phyloP scores from a whole-genome alignment of 2,329 filamentous ascomycete species.

The Sporothrix pallida region DNA sequence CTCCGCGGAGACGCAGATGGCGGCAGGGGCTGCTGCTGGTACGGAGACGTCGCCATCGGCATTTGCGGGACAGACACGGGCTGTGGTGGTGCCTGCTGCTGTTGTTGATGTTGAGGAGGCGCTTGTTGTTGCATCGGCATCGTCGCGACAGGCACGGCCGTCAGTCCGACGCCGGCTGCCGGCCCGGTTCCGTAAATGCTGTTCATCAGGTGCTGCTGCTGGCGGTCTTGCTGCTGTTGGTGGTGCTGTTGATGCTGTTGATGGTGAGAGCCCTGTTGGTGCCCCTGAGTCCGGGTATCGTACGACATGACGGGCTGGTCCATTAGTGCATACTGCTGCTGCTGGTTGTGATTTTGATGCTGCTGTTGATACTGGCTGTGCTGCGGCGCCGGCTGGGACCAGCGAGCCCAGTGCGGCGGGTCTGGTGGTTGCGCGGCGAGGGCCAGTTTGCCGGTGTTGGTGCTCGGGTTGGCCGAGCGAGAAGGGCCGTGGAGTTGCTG shows the following conservation, averaged over 20 bases:
- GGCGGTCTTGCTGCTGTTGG: slow-evolving; percentile 22
- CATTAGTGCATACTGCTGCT: slow-evolving; percentile 55
- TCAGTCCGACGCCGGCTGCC: neutral
- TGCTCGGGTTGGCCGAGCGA: slow-evolving; percentile 29
- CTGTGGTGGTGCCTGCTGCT: neutral
- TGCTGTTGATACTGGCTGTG: neutral
- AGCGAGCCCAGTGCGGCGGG: slow-evolving; percentile 60
- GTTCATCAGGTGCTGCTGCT: slow-evolving; percentile 11
- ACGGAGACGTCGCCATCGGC: slow-evolving; percentile 22
- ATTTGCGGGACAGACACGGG: neutral
- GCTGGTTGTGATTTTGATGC: slow-evolving; percentile 1
- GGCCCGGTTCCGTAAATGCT: slow-evolving; percentile 4
- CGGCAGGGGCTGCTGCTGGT: slow-evolving; percentile 18
- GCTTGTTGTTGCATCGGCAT: neutral
- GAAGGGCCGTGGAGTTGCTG: neutral
- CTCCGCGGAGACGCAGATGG: neutral
- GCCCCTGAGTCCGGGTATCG: slow-evolving; percentile 48
- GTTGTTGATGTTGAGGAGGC: neutral
- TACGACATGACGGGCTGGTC: slow-evolving; percentile 56
- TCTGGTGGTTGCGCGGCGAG: slow-evolving; percentile 54
- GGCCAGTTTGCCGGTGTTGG: slow-evolving; percentile 51
- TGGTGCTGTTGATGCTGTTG: slow-evolving; percentile 21
- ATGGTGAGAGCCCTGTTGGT: slow-evolving; percentile 24
- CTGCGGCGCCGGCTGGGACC: slow-evolving; percentile 54
- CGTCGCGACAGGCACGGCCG: neutral